Conservation (phyloP, 2,329 filamentous ascomycete genomes). For the Colletotrichum chrysophilum region DNA sequence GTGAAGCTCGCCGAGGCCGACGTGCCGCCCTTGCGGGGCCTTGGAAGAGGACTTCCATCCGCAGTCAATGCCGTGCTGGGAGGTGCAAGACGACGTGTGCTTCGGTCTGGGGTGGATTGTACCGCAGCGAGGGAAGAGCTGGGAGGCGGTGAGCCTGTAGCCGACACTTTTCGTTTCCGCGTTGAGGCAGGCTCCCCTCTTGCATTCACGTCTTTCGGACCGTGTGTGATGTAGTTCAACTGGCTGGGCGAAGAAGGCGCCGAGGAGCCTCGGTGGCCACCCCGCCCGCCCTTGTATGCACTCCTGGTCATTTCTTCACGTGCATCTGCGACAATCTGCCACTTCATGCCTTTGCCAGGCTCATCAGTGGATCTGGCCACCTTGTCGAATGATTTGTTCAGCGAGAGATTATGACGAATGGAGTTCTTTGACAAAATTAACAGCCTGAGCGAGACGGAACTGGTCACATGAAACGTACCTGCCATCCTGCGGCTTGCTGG, state of each 20-base stretch:
- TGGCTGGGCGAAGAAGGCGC: constrained; percentile 72
- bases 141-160: constrained; percentile 60
- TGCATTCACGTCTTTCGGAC: constrained; percentile 59
- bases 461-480: constrained; percentile 62
- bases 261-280: constrained; percentile 71
- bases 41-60: constrained; percentile 68
- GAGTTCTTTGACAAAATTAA: constrained; percentile 69
- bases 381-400: constrained; percentile 95
- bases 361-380: constrained; percentile 91
- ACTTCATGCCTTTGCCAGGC: constrained; percentile 98
- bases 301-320: constrained; percentile 88
- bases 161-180: constrained; percentile 62
- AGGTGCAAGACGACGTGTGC: constrained; percentile 33
- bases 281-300: constrained; percentile 64
- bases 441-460: constrained; percentile 22
- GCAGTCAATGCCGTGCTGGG: constrained; percentile 42
- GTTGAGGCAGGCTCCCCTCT: constrained; percentile 53
- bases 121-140: constrained; percentile 53
- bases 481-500: constrained; percentile 82
- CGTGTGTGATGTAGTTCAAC: constrained; percentile 65
- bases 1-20: constrained; percentile 50
- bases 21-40: constrained; percentile 54
- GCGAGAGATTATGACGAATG: constrained; percentile 92
- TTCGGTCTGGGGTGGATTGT: constrained; percentile 65
- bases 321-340: constrained; percentile 87